Evolutionary conservation across 164 flowering plant species (phyloP), one percentile per base, ranked within the genome.

Genomic region (Warburgia ugandensis): DNA sequence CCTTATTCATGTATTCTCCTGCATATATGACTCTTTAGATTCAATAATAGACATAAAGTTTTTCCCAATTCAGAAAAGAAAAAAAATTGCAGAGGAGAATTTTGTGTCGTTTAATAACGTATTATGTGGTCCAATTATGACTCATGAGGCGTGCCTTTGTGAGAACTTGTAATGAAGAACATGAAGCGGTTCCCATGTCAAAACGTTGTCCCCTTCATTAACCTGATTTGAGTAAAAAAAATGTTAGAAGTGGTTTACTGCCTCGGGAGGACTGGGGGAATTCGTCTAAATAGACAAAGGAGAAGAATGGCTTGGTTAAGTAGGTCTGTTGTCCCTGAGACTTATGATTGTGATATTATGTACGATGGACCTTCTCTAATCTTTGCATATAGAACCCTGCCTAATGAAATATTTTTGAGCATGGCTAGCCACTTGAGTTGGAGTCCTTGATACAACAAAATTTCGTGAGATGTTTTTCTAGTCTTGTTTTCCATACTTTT

Each of bases 361-460:
- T 50, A 85, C 84, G 65, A 89, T 86, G 6, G 89, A 76, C 60
- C 92, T 71, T 44, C 81, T 63, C 67, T 79, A 81, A 55, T 81
- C 89, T 45, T 83, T 86, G 30, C 84, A 84, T 28, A 79, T 84
- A 0, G 83, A 73, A 41, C 61, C 66, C 59, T 76, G 92, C 59
- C 87, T 40, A 55, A 77, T 76, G 46, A 83, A 79, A 53, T 77
- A 83, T 53, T 86, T 85, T 53, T 85, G 94, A 44, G 95, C 90
- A 74, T 81, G 94, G 51, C 94, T 85, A 1, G 89, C 94, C 6
- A 84, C 92, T 48, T 83, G 91, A 50, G 91, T 83, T 13, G 91
- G 80, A 1, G 91, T 84, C 52, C 85, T 74, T 3, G 88, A 51
- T 20, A 73, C 72, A 42, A 85, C 94, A 17, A 70, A 82, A 56